Percentiles rank a stretch among this genome's conserved stretches.
phyloP scores from a whole-genome alignment of 2,329 filamentous ascomycete genomes.

The Ceratocystis cacaofunesta region DNA sequence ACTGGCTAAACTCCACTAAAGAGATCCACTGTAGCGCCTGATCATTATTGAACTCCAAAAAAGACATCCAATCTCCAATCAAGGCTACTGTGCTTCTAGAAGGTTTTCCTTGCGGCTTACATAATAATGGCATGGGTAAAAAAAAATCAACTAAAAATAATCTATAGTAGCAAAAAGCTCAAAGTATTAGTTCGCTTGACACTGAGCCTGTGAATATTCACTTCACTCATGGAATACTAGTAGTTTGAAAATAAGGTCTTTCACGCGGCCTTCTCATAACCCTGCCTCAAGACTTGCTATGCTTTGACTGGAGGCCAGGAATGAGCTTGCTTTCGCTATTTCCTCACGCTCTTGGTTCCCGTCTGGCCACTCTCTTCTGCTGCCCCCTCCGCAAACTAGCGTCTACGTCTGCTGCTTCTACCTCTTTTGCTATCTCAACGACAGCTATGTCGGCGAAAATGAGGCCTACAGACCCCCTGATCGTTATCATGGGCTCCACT shows the following conservation, averaged over 20 bases:
- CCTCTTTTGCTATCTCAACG: conserved; percentile 22
- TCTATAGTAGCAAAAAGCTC: neutral
- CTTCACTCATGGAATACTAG: too few relatives aligned
- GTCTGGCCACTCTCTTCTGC: neutral
- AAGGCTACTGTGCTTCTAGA: conserved; percentile 5
- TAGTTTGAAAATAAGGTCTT: too few relatives aligned
- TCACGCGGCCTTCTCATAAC: too few relatives aligned
- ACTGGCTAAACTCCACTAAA: neutral
- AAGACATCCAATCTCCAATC: neutral
- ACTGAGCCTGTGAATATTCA: neutral
- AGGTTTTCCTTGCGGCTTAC: neutral
- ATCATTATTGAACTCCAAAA: neutral
- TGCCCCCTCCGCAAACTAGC: neutral
- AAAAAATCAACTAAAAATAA: neutral
- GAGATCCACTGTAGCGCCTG: neutral
- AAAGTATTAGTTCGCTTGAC: neutral
- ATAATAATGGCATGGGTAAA: neutral
- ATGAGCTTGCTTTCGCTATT: neutral
- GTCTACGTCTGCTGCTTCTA: neutral
- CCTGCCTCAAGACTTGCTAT: neutral
- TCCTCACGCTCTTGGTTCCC: conserved; percentile 4
- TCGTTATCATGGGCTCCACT: conserved; percentile 77
- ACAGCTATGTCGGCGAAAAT: conserved; percentile 19
- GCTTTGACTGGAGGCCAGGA: neutral
- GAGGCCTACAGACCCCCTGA: conserved; percentile 42